phyloP scores from a whole-genome alignment of 2,329 filamentous ascomycete genomes.

The Pseudopyricularia javanii region DNA sequence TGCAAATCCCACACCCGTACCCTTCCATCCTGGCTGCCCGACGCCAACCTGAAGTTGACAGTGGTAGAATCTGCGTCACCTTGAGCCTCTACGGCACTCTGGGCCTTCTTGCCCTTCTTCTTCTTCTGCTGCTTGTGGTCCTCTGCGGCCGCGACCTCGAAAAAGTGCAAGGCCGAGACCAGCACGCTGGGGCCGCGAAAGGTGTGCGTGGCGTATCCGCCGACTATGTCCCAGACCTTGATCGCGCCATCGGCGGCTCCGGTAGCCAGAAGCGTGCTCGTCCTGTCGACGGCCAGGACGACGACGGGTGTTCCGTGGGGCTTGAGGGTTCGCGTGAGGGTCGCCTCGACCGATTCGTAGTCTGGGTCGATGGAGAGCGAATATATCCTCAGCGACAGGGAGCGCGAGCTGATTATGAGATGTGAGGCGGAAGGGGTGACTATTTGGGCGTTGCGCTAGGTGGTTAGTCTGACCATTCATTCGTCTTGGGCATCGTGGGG shows the following conservation, averaged over 20 bases:
- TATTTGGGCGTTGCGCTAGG: constrained; percentile 25
- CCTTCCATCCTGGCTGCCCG: constrained; percentile 88
- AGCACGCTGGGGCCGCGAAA: constrained; percentile 89
- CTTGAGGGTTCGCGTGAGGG: constrained; percentile 69
- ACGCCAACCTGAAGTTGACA: constrained; percentile 65
- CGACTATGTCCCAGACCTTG: constrained; percentile 91
- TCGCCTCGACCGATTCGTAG: constrained; percentile 46
- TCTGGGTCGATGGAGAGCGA: constrained; percentile 49
- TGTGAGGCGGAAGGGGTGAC: constrained; percentile 83
- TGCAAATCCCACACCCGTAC: constrained; percentile 85
- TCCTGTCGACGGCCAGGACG: constrained; percentile 72
- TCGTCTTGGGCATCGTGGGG: background rate
- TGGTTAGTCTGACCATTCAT: constrained; percentile 8
- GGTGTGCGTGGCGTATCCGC: constrained; percentile 86
- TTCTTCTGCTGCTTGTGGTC: constrained; percentile 24
- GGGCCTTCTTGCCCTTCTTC: constrained; percentile 27
- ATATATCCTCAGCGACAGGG: constrained; percentile 91
- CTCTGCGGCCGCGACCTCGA: constrained; percentile 50
- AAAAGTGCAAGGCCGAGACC: constrained; percentile 84
- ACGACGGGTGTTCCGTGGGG: constrained; percentile 85
- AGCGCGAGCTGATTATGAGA: constrained; percentile 83
- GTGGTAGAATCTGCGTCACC: constrained; percentile 24
- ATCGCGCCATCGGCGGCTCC: constrained; percentile 87
- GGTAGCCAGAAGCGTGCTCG: constrained; percentile 80
- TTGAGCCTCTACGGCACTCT: constrained; percentile 23